Evolutionary conservation across 345 rosid species (phyloP), one percentile per base, ranked within the genome.

Genomic region (Carallia brachiata): DNA sequence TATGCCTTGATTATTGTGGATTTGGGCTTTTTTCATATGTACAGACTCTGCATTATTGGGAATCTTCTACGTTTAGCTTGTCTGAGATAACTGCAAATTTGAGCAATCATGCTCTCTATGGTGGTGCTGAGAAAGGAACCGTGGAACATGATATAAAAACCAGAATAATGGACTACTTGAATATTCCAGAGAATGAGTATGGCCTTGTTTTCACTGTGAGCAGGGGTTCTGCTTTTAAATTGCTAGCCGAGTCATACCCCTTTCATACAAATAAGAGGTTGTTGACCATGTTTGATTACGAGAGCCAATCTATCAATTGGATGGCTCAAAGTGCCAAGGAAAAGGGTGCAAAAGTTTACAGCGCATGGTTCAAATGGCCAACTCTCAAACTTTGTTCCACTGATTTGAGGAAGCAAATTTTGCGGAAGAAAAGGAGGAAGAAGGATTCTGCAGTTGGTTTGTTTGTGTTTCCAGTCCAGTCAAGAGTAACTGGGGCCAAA

Each of bases 181-280:
- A 92, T 80, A 96, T 96, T 55, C 99, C 98, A 57, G 98, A 92
- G 84, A 86, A 79, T 71, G 99, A 96, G 62, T 92, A 96, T 73
- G 98, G 99, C 63, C 97, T 96, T 80, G 99, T 96, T 50, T 96
- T 96, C 68, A 96, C 98, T 7, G 98, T 90, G n/a, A 96, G 99
- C 76, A 88, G 99, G 82, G 98, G 99, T n/a, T 96, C 98, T 34
- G 98, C 98, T 7, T 96, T 92, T 63, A 92, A 88, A 74, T 83
- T 96, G 79, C 87, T 96, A 23, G 98, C 98, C 0, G 98, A 90
- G 62, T 91, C 99, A 0, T 96, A 96, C 73, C 99, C 99, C 7
- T 96, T 96, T 68, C 93, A 96, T 32, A 92, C 97, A 4, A 96
- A 96, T 77, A 91, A 89, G 89, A 90, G 88, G 80, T 78, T 96